These are phyloP conservation scores for Bisporella sp. DNA, from an alignment of 2,329 filamentous ascomycete genomes.

Conservation along the genomic window DNA sequence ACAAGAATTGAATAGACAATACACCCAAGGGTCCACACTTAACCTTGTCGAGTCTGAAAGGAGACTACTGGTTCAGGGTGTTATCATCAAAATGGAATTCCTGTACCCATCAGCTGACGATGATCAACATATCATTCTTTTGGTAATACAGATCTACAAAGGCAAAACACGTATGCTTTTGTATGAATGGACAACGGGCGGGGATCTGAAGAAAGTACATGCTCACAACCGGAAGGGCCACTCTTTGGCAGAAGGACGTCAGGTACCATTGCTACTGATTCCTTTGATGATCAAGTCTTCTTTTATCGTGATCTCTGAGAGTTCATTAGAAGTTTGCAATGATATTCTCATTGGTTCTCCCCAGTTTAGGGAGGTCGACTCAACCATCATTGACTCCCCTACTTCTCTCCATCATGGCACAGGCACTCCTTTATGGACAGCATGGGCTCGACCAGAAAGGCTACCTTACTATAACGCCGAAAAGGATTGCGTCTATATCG, in stretches of 20 bases:
- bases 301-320: constrained; percentile 61
- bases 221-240: constrained; percentile 42
- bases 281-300: constrained; percentile 64
- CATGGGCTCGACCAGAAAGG: constrained; percentile 75
- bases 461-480: constrained; percentile 50
- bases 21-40: constrained; percentile 36
- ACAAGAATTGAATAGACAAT: constrained; percentile 43
- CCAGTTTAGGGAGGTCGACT: constrained; percentile 37
- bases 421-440: constrained; percentile 62
- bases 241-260: constrained; percentile 41
- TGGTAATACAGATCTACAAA: constrained; percentile 51
- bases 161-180: constrained; percentile 45
- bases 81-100: constrained; percentile 85
- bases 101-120: constrained; percentile 64
- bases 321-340: constrained; percentile 49
- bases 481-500: constrained; percentile 77
- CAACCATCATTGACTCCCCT: constrained; percentile 31
- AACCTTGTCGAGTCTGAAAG: constrained; percentile 46
- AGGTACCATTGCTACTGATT: constrained; percentile 62
- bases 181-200: constrained; percentile 54
- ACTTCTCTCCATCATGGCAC: constrained; percentile 41
- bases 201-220: constrained; percentile 39
- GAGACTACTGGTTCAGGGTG: constrained; percentile 47
- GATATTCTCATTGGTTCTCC: constrained; percentile 46
- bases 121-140: constrained; percentile 65